These are phyloP conservation scores for Didymella pinodella DNA, from an alignment of 2,329 filamentous ascomycete species.

Conservation along the genomic window DNA sequence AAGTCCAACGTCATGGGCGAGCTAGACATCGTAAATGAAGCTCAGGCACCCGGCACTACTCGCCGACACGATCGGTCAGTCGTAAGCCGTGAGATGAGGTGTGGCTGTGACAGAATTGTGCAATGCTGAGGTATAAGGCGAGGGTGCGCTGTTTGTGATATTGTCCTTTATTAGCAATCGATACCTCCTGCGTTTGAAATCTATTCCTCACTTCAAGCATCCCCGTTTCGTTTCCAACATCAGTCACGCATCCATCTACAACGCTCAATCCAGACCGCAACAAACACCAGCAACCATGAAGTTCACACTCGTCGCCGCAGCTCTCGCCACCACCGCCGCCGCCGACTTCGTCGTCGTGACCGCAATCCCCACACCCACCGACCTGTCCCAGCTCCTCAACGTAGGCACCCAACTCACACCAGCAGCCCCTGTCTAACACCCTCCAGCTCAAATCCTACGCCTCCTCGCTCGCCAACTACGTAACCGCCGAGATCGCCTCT, in stretches of 20 bases:
- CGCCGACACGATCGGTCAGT: slow-evolving; percentile 10
- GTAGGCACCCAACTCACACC: slow-evolving; percentile 15
- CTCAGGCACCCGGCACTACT: slow-evolving; percentile 12
- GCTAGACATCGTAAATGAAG: not conserved
- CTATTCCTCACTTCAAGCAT: not conserved
- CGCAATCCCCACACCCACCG: slow-evolving; percentile 23
- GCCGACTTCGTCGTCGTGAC: slow-evolving; percentile 37
- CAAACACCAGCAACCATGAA: slow-evolving; percentile 26
- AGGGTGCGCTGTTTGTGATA: slow-evolving; percentile 12
- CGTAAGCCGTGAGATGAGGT: slow-evolving; percentile 17
- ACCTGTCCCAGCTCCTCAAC: slow-evolving; percentile 27
- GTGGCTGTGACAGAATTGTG: slow-evolving; percentile 19
- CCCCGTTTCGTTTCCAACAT: not conserved
- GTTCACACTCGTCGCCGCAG: slow-evolving; percentile 28
- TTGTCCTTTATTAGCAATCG: not conserved
- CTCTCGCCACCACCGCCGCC: slow-evolving; percentile 26
- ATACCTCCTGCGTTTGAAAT: slow-evolving; percentile 7
- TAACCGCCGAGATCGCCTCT: slow-evolving; percentile 24
- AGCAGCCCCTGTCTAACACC: slow-evolving; percentile 2
- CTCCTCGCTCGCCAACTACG: slow-evolving; percentile 24
- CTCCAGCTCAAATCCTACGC: slow-evolving; percentile 25
- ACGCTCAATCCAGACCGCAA: not conserved
- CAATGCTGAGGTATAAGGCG: slow-evolving; percentile 14
- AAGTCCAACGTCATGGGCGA: not conserved
- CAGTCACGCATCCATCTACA: not conserved